Evolutionary conservation across 75 land plant species (phyloP), one percentile per base, ranked within the genome.

Genomic region (Selaginella tamariscina): DNA sequence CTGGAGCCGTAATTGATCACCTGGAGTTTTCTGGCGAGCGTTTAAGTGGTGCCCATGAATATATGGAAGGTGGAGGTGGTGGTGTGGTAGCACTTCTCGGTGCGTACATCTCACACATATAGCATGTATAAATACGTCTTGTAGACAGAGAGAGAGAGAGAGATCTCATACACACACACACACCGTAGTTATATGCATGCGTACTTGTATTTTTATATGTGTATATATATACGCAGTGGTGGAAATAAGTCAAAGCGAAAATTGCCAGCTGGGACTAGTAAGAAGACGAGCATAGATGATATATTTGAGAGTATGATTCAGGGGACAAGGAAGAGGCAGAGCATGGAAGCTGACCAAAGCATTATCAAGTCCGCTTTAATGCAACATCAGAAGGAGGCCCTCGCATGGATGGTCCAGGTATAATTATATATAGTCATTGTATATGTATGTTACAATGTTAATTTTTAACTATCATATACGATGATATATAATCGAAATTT

Each of bases 361-460:
- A 66, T 73, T 26, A 76, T 93, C 0, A 70, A 60, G 15, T 72
- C 90, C 1, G 68, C 73, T 59, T 78, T 93, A 27, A 82, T 81
- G 33, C 44, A 29, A 31, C 98, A 93, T 66, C 98, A 93, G 77
- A 88, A 86, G 74, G 84, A 84, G 70, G 94, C 86, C 2, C 70
- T 93, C 27, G 86, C 88, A 0, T 93, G 98, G 98, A 29, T 93
- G 69, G 70, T 86, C 49, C 71, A 60, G n/a, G n/a, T n/a, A n/a
- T n/a, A n/a, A n/a, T n/a, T n/a, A n/a, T n/a, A n/a, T n/a, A n/a
- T n/a, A n/a, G n/a, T n/a, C n/a, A n/a, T n/a, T n/a, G n/a, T n/a
- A n/a, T n/a, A n/a, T n/a, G n/a, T n/a, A n/a, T n/a, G n/a, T n/a
- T n/a, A n/a, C n/a, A n/a, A n/a, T n/a, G n/a, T n/a, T n/a, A n/a